These are phyloP conservation scores for Cerrena zonata DNA, from an alignment of 1,284 basidiomycete species.

Conservation along the genomic window DNA sequence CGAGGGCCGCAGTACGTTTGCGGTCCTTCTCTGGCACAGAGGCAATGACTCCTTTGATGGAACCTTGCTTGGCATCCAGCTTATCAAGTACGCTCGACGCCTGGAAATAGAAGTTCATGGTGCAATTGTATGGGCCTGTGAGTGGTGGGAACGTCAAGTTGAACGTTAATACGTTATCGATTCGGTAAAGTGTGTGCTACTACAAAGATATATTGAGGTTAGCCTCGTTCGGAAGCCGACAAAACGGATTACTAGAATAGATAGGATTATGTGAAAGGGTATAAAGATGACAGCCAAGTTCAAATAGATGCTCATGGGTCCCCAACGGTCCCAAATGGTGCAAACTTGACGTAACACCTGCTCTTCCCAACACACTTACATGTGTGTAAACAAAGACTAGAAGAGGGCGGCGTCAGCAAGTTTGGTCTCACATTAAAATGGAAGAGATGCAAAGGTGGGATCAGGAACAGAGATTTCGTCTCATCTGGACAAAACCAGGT, in stretches of 20 bases:
- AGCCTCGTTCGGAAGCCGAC: background rate
- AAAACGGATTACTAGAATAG: background rate
- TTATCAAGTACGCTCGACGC: constrained; percentile 78
- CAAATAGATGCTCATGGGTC: no score
- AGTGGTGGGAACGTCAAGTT: no score
- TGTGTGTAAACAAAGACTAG: constrained; percentile 13
- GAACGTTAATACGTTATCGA: no score
- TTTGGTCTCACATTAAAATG: constrained; percentile 9
- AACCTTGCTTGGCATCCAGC: constrained; percentile 80
- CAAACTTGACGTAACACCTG: no score
- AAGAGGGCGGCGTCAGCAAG: constrained; percentile 6
- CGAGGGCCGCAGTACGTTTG: constrained; percentile 71
- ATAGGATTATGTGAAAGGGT: background rate
- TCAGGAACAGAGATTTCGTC: constrained; percentile 23
- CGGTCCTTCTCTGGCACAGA: constrained; percentile 70
- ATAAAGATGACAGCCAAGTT: background rate
- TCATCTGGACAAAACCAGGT: constrained; percentile 34
- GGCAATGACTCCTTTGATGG: constrained; percentile 74
- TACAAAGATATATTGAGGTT: background rate
- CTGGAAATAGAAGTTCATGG: constrained; percentile 92
- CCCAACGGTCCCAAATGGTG: no score
- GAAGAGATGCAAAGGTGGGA: background rate
- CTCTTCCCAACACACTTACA: no score
- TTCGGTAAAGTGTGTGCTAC: no score
- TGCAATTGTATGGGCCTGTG: no score